Percentiles rank a stretch among this genome's conserved stretches.
Evolutionary conservation across 148 eudicot species (phyloP).

Genomic region (Nepenthes mirabilis): DNA sequence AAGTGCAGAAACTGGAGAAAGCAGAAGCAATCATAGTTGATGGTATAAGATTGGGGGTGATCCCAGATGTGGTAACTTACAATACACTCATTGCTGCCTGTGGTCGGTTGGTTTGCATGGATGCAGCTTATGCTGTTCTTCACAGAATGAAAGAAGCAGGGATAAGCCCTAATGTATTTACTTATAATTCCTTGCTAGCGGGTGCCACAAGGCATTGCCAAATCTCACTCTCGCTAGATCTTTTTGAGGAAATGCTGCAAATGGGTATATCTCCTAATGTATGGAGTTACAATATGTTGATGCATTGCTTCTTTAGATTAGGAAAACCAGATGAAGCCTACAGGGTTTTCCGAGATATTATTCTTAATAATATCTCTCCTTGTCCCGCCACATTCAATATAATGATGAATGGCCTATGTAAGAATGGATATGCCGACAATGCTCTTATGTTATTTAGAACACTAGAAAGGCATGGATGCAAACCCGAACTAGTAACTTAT

Average conservation of each 20-base stretch:
- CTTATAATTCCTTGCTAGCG: constrained; percentile 69
- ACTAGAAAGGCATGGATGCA: constrained; percentile 43
- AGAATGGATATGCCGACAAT: constrained; percentile 45
- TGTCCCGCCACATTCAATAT: constrained; percentile 53
- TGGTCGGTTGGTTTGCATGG: constrained; percentile 60
- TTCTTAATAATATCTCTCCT: constrained; percentile 31
- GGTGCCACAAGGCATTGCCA: constrained; percentile 49
- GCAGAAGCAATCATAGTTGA: constrained; percentile 70
- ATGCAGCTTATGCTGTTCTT: constrained; percentile 56
- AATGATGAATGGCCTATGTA: constrained; percentile 71
- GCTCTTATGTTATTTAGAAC: constrained; percentile 66
- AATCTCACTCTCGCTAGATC: constrained; percentile 29
- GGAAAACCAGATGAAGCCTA: constrained; percentile 75
- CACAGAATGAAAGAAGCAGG: constrained; percentile 78
- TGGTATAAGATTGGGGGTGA: constrained; percentile 72
- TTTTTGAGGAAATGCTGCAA: constrained; percentile 72
- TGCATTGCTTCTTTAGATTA: constrained; percentile 66
- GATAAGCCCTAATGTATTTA: constrained; percentile 58
- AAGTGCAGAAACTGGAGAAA: constrained; percentile 47
- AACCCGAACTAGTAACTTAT: constrained; percentile 53
- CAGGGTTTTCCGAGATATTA: constrained; percentile 41
- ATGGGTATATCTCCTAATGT: constrained; percentile 54
- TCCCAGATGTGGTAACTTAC: constrained; percentile 83
- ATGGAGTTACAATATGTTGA: constrained; percentile 81
- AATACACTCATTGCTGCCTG: constrained; percentile 72